Evolutionary conservation across 257 asterid species (phyloP).

Genomic region (Capsicum rhomboideum): DNA sequence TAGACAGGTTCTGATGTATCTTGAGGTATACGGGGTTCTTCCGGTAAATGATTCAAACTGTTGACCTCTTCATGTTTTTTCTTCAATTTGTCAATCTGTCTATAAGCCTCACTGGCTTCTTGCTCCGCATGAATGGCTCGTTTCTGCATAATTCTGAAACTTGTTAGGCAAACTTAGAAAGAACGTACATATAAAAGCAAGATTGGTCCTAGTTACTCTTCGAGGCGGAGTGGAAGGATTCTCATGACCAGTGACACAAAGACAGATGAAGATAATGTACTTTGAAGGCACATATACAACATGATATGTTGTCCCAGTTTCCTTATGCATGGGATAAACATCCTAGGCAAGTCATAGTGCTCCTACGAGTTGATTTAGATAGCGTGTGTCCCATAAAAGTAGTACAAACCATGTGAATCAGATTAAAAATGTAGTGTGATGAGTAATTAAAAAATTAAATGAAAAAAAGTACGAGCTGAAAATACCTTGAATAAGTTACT

Average conservation of each 20-base stretch:
- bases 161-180: neutral
- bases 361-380: neutral
- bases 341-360: neutral
- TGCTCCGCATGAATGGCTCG: slow-evolving; percentile 66
- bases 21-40: slow-evolving; percentile 27
- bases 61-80: slow-evolving; percentile 24
- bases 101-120: slow-evolving; percentile 55
- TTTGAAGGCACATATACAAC: neutral
- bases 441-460: no score
- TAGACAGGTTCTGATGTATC: slow-evolving; percentile 14
- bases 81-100: slow-evolving; percentile 49
- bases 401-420: no score
- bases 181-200: neutral
- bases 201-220: no score
- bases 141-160: slow-evolving; percentile 37
- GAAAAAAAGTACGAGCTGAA: no score
- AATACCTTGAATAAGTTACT: no score
- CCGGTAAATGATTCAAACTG: slow-evolving; percentile 19
- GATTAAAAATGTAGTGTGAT: no score
- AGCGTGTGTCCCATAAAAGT: no score
- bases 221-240: no score
- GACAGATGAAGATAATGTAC: neutral
- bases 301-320: neutral
- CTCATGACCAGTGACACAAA: neutral
- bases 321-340: neutral